These are phyloP conservation scores for Floccularia luteovirens DNA, from an alignment of 768 basidiomycete species.

Conservation along the genomic window DNA sequence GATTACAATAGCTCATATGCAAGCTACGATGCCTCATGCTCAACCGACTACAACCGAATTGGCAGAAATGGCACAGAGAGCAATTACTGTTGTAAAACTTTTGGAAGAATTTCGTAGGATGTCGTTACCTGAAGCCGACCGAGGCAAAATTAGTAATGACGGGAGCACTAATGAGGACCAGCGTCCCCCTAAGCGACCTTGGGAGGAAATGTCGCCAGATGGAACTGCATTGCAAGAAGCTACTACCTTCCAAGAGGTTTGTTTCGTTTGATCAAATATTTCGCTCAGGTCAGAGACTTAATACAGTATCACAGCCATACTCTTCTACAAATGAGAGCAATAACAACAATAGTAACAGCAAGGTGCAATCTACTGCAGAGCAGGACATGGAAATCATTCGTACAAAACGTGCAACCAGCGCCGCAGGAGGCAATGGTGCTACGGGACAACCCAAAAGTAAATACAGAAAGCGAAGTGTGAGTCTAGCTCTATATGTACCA, in stretches of 20 bases:
- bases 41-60: conserved; percentile 53
- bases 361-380: conserved; percentile 60
- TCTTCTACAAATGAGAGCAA: conserved; percentile 1
- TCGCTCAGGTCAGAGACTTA: not conserved
- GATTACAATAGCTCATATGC: conserved; percentile 29
- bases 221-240: conserved; percentile 18
- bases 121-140: conserved; percentile 27
- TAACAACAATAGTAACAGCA: conserved; percentile 12
- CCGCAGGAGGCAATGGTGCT: conserved; percentile 42
- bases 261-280: conserved; percentile 7
- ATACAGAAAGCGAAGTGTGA: conserved; percentile 80
- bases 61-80: conserved; percentile 62
- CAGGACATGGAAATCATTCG: conserved; percentile 84
- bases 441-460: conserved; percentile 65
- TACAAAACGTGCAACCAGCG: conserved; percentile 69
- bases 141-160: conserved; percentile 20
- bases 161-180: conserved; percentile 35
- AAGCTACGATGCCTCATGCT: conserved; percentile 34
- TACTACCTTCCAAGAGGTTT: conserved; percentile 24
- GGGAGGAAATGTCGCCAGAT: conserved; percentile 64
- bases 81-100: conserved; percentile 58
- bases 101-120: conserved; percentile 52
- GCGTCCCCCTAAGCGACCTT: conserved; percentile 69
- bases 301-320: not conserved
- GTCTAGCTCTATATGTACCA: conserved; percentile 20